These are phyloP conservation scores for Chloris gayana DNA, from an alignment of 176 grass and related monocot species.

Conservation along the genomic window DNA sequence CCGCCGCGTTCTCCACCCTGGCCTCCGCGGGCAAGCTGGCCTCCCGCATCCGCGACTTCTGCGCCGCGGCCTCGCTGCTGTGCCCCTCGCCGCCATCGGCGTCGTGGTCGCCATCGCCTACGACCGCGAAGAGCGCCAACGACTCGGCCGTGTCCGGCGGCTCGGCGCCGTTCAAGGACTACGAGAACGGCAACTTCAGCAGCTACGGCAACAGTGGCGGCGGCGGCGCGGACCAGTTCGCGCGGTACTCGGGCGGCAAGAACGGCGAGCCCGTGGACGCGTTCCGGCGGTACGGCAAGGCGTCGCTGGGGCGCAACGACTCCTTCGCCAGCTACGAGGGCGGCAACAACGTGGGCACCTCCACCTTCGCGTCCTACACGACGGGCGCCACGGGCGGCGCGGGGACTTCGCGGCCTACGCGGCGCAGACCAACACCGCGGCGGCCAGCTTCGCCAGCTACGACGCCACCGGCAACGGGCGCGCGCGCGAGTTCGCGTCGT, in stretches of 20 bases:
- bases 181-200: constrained; percentile 59
- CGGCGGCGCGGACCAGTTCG: constrained; percentile 49
- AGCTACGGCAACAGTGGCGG: constrained; percentile 57
- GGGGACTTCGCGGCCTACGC: constrained; percentile 47
- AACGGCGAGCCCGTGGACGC: constrained; percentile 45
- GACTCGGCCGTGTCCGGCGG: background rate
- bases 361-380: constrained; percentile 61
- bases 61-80: constrained; percentile 50
- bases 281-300: constrained; percentile 56
- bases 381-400: constrained; percentile 44
- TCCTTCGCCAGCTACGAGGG: constrained; percentile 55
- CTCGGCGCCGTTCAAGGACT: constrained; percentile 41
- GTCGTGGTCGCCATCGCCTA: constrained; percentile 16
- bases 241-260: constrained; percentile 36
- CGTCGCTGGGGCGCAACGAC: constrained; percentile 42
- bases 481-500: constrained; percentile 36
- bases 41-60: constrained; percentile 43
- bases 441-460: constrained; percentile 48
- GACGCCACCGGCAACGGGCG: constrained; percentile 48
- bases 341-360: constrained; percentile 44
- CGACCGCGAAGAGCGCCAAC: background rate
- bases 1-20: constrained; percentile 27
- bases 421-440: constrained; percentile 36
- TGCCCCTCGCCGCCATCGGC: constrained; percentile 33
- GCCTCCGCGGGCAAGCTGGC: constrained; percentile 28